Evolutionary conservation across 2,329 filamentous ascomycete species (phyloP), one percentile per base, ranked within the genome.

Genomic region (Salinomyces thailandicus): DNA sequence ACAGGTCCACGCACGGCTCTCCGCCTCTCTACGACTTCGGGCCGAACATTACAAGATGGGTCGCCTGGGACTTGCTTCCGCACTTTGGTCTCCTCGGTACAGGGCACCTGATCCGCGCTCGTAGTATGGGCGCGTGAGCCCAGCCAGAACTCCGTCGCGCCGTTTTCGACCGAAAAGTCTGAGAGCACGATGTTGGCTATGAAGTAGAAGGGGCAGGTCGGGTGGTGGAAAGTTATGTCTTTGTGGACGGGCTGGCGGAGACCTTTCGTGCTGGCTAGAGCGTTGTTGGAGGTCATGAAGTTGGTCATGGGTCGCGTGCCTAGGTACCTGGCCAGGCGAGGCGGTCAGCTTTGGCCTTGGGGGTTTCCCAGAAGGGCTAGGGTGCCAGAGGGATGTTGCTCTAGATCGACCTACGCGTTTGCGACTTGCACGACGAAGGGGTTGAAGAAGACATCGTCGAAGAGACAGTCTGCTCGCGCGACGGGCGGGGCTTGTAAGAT

Each of bases 191-290:
- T 55, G 39, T 75, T 75, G 39, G 71, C 53, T 2, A 73, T 68
- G 9, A 73, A 58, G 5, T 68, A 70, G 41, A 76, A 77, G 1
- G 71, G 69, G 40, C 69, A 63, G 1, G 54, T 45, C 0, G 71
- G 73, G 41, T 76, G 69, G 7, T 58, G 54, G 48, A 77, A 77
- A 48, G 75, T 70, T 4, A 71, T 71, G 43, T 78, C 74, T 1
- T 71, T 67, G 53, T 78, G 74, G 0, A 73, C 69, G 0, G 71
- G 72, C 41, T 75, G 72, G 41, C 61, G 52, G 17, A 63, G 41
- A 13, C 59, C 58, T 12, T 48, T 35, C 0, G 62, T 64, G 14
- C 52, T 44, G 13, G 59, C 50, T 3, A 64, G 37, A 5, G 61
- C 61, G 33, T 59, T 63, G 44, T 64, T 64, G 18, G 58, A 54